Base-by-base conservation (phyloP, 2,329 filamentous ascomycete genomes). In the Aspergillus niger region DNA sequence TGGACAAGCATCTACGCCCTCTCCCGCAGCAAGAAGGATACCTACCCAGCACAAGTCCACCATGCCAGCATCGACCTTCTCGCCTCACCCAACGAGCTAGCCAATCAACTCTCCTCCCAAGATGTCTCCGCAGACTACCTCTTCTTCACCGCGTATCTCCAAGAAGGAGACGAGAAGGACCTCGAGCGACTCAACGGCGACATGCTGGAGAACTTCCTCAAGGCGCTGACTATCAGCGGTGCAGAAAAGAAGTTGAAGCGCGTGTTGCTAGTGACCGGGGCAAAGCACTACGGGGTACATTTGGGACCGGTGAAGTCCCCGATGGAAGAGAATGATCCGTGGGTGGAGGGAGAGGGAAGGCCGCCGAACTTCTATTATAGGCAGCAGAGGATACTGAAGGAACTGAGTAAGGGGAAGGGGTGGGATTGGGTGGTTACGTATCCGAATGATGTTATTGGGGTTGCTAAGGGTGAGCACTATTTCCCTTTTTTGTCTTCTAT, bases 261-360 rank as follows among this genome's bases (percentile, higher is more conserved):
- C n/a, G 74, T 85, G 58, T 68, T 84, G 22, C 73, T 85, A 8
- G 79, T 82, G 5, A 80, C 77, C 0, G 82, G 82, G 1, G 69
- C 75, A 38, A 85, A 85, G 65, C 81, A 85, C 56, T 85, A 84
- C 65, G 81, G 82, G 24, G 80, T 84, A 3, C 83, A 85, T 62
- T 74, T 83, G 2, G 81, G 82, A 8, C 73, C 71, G 8, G 69
- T 74, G 13, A 83, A 83, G 61, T 77, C 78, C 61, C 82, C 81
- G 1, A 77, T 84, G 73, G 65, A 75, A 10, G 81, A 85, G 65
- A 70, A 74, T 13, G 80, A 82, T 57, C 76, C 77, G 1, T 79
- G 77, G 76, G 70, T 83, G 3, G 75, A 76, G 8, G 73, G 72
- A 2, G 54, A 55, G 3, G 70, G 73, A 11, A 74, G 77, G 55